These are phyloP conservation scores for Parsonsia alboflavescens DNA, from an alignment of 257 asterid genomes.

Conservation along the genomic window DNA sequence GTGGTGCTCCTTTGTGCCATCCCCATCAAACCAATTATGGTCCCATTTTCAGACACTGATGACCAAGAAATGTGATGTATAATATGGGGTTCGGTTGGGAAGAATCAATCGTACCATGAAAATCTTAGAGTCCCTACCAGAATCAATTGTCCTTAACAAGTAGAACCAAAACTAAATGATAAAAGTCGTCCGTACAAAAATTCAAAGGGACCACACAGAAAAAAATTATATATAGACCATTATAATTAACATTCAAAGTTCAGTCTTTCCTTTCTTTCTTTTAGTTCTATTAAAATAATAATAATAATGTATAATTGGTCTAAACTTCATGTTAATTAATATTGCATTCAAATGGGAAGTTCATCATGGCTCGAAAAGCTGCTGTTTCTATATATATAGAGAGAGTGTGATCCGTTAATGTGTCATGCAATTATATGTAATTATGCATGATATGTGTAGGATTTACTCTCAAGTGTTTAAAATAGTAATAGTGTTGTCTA, in stretches of 20 bases:
- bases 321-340: no score
- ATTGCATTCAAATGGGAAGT: no score
- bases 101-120: slow-evolving; percentile 23
- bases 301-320: no score
- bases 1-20: not conserved
- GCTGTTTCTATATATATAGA: not conserved
- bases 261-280: not conserved
- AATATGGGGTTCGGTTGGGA: slow-evolving; percentile 1
- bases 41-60: slow-evolving; percentile 9
- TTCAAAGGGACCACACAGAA: slow-evolving; percentile 3
- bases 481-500: no score
- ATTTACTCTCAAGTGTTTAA: no score
- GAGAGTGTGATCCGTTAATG: not conserved
- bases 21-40: slow-evolving; percentile 3
- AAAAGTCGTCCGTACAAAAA: slow-evolving; percentile 9
- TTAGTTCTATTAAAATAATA: no score
- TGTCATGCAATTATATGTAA: no score
- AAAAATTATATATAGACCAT: not conserved
- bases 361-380: not conserved
- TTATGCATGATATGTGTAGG: no score
- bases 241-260: not conserved
- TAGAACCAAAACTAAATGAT: slow-evolving; percentile 9
- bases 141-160: slow-evolving; percentile 17
- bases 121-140: slow-evolving; percentile 20
- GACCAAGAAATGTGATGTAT: not conserved